Base-by-base conservation (phyloP, 345 rosid species). In the Ceriops zippeliana region DNA sequence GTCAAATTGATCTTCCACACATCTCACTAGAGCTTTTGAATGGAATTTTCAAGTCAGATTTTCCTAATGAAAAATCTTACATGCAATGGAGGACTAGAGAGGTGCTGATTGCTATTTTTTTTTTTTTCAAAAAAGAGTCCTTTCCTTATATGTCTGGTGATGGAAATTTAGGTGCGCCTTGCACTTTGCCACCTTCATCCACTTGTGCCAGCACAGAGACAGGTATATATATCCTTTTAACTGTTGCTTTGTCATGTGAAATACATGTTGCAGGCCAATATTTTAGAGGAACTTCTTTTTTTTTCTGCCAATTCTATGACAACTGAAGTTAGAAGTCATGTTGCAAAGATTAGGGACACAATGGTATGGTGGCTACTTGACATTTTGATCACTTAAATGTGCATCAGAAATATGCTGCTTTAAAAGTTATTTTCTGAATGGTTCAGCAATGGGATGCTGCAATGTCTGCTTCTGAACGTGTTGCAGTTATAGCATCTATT, bases 1-100 rank as follows among this genome's bases (percentile, higher is more conserved):
- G 81, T 80, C 90, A 84, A 71, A 77, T 91, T 80, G 91, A 91
- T 81, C 84, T 89, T 82, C 87, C 97, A 61, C 87, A 88, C 52
- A 76, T 93, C 54, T 84, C 91, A 52, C 76, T 86, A 82, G 97
- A 86, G 65, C 91, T 91, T 74, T 82, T 93, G 77, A 85, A 81
- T 85, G 97, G 93, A 66, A 82, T 86, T 68, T 81, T 82, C 80
- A 83, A 84, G 85, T 89, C 93, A 74, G 97, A 89, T 82, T 89
- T 93, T 81, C 84, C 66, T 61, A 83, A 69, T 79, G 96, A 91
- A 77, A 93, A 88, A 78, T 81, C 82, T 70, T 91, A 91, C 81
- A 61, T 81, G 78, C 87, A 89, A 73, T 93, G 98, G 98, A 91
- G 83, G 81, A 82, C 75, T 73, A 91, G 98, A 78, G 96, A 91